These are phyloP conservation scores for Lycium barbarum DNA, from an alignment of 257 asterid genomes.

Conservation along the genomic window DNA sequence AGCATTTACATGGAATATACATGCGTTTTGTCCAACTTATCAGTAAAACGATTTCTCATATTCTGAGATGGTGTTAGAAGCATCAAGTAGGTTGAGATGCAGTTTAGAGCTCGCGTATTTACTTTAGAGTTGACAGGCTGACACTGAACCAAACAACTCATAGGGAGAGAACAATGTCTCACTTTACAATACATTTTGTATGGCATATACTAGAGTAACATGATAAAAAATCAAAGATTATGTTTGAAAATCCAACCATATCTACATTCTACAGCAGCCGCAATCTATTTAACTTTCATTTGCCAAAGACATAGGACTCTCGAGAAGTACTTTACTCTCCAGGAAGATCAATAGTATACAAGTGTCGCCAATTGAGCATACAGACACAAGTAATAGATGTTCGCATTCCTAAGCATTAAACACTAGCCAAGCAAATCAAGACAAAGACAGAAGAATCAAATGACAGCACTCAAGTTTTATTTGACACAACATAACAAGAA, in stretches of 20 bases:
- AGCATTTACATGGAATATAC: slow-evolving; percentile 3
- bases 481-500: not conserved
- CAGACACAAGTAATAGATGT: not conserved
- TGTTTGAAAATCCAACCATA: not conserved
- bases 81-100: slow-evolving; percentile 4
- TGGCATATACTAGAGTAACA: not conserved
- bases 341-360: not conserved
- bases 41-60: not conserved
- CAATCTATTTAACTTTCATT: not conserved
- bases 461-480: not conserved
- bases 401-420: not conserved
- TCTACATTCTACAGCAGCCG: not conserved
- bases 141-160: not conserved
- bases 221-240: not conserved
- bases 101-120: not conserved
- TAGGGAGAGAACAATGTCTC: not conserved
- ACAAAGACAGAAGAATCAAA: not conserved
- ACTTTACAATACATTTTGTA: not conserved
- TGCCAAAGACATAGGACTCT: not conserved
- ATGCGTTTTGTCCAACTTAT: not conserved
- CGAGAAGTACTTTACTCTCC: not conserved
- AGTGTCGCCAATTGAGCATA: not conserved
- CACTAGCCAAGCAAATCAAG: not conserved
- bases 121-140: not conserved
- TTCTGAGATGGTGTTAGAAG: not conserved